These are phyloP conservation scores for Paracoccidioides brasiliensis DNA, from an alignment of 2,329 filamentous ascomycete genomes.

Conservation along the genomic window DNA sequence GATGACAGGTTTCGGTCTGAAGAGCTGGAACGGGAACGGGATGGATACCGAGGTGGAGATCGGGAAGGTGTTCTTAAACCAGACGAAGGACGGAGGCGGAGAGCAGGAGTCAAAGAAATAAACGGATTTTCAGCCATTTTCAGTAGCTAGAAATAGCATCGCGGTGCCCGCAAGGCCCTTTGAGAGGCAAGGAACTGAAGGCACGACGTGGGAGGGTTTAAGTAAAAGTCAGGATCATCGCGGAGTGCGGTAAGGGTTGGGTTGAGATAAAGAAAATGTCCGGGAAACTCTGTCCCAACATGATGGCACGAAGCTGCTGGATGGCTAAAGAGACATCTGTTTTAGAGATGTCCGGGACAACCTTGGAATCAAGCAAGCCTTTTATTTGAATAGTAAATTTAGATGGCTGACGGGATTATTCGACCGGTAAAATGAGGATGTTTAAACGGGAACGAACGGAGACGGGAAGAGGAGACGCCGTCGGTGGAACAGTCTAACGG, in stretches of 20 bases:
- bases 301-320: background rate
- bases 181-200: slow-evolving; percentile 6
- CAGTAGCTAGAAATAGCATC: slow-evolving; percentile 20
- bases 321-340: background rate
- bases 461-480: background rate
- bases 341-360: background rate
- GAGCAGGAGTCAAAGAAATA: slow-evolving; percentile 18
- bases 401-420: background rate
- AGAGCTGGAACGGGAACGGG: slow-evolving; percentile 26
- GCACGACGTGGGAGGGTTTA: background rate
- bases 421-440: background rate
- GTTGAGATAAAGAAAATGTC: background rate
- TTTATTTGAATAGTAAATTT: background rate
- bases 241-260: background rate
- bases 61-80: slow-evolving; percentile 11
- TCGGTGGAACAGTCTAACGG: background rate
- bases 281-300: background rate
- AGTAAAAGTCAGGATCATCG: background rate
- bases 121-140: slow-evolving; percentile 18
- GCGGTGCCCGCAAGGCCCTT: slow-evolving; percentile 12
- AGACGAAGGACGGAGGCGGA: slow-evolving; percentile 13
- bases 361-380: background rate
- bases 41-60: slow-evolving; percentile 17
- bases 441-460: background rate
- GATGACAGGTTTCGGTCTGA: slow-evolving; percentile 26